phyloP scores from a whole-genome alignment of 2,329 filamentous ascomycete genomes.

The Graphilbum fragrans region DNA sequence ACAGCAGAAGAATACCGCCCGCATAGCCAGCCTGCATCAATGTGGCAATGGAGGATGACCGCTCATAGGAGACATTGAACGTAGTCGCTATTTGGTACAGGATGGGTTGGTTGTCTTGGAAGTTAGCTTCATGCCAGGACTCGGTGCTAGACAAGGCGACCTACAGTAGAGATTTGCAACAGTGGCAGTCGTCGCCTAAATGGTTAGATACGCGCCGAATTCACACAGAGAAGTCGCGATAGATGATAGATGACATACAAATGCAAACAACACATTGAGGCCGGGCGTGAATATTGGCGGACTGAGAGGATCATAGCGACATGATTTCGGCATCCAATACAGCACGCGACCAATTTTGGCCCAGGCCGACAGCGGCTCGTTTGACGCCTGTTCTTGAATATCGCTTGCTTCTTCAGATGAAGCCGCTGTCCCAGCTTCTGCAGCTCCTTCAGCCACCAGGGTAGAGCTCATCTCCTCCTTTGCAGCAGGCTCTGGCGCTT shows the following conservation, averaged over 20 bases:
- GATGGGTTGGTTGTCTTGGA: constrained; percentile 56
- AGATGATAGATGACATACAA: constrained; percentile 25
- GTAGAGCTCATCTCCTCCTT: no score
- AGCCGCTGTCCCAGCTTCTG: no score
- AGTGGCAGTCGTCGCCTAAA: constrained; percentile 47
- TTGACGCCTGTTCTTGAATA: no score
- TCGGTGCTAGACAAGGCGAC: not conserved
- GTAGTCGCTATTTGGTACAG: constrained; percentile 61
- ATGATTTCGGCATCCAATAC: constrained; percentile 16
- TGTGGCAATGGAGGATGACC: constrained; percentile 56
- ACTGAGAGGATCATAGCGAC: constrained; percentile 53
- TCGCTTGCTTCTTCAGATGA: no score
- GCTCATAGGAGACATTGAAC: constrained; percentile 59
- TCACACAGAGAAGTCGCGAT: not conserved
- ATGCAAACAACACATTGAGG: constrained; percentile 59
- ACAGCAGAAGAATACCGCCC: constrained; percentile 58
- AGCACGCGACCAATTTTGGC: no score
- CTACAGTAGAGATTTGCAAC: constrained; percentile 61
- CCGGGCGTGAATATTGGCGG: constrained; percentile 57
- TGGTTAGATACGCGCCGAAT: not conserved
- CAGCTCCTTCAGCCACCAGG: no score
- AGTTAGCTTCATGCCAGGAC: not conserved
- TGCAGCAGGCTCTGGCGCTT: no score
- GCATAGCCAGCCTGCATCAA: constrained; percentile 73
- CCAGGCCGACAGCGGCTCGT: no score